phyloP scores from a whole-genome alignment of 257 asterid species.

The Jacaranda copaia region DNA sequence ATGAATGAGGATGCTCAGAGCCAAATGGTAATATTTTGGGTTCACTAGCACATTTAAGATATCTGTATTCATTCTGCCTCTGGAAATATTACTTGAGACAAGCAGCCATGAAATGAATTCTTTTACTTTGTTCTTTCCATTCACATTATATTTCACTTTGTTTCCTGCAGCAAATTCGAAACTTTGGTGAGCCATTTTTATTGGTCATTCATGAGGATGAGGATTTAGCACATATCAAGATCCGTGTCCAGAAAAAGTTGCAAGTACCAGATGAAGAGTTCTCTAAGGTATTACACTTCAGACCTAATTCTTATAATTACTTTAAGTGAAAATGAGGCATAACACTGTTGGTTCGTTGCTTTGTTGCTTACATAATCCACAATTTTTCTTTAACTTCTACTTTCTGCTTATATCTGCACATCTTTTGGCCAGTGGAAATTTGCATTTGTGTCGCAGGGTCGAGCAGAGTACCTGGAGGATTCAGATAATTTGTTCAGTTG shows the following conservation, averaged over 20 bases:
- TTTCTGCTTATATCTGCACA: not conserved
- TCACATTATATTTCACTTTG: not conserved
- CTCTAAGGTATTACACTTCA: not conserved
- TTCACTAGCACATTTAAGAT: not conserved
- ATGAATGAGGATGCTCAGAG: conserved; percentile 40
- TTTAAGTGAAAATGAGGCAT: not conserved
- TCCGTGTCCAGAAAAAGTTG: conserved; percentile 43
- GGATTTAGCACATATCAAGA: conserved; percentile 40
- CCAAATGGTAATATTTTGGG: conserved; percentile 37
- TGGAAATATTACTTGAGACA: not conserved
- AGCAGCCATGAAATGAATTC: not conserved
- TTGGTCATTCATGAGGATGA: conserved; percentile 47
- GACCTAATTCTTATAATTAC: not conserved
- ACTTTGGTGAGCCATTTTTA: conserved; percentile 52
- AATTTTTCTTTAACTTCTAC: not conserved
- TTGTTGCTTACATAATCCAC: not conserved
- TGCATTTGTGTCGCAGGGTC: conserved; percentile 41
- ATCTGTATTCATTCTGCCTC: not conserved
- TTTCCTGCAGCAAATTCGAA: conserved; percentile 39
- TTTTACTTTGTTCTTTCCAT: not conserved
- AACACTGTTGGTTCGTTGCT: not conserved
- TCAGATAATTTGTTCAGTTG: conserved; percentile 39
- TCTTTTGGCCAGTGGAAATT: conserved; percentile 48
- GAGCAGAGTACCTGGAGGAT: conserved; percentile 46
- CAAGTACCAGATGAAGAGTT: too few species aligned